Evolutionary conservation across 768 basidiomycete genomes (phyloP).

Genomic region (Kwoniella dendrophila): DNA sequence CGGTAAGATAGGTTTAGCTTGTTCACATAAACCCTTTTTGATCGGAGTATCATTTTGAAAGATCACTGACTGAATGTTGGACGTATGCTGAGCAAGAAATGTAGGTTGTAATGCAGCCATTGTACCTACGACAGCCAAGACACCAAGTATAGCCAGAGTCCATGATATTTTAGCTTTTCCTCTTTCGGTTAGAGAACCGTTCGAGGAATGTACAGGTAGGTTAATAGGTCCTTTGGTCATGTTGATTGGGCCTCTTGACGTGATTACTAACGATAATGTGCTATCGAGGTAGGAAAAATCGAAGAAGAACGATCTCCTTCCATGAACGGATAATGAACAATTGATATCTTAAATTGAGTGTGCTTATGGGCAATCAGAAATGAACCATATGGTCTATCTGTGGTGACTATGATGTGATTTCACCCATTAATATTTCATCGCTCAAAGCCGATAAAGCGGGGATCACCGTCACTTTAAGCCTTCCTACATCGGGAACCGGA

Average conservation of each 20-base stretch:
- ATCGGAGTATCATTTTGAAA: background rate
- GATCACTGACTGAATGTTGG: background rate
- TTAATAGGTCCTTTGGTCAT: constrained; percentile 29
- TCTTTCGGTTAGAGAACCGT: background rate
- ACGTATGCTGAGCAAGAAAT: constrained; percentile 4
- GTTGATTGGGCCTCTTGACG: background rate
- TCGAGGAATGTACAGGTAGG: constrained; percentile 22
- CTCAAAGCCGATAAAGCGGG: constrained; percentile 17
- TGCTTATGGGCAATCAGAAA: no score
- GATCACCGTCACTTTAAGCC: no score
- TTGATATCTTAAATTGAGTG: no score
- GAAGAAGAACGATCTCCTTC: background rate
- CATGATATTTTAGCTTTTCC: constrained; percentile 9
- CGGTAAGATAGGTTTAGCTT: constrained; percentile 30
- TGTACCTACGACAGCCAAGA: no score
- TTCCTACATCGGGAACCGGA: no score
- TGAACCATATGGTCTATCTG: no score
- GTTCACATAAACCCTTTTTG: constrained; percentile 17
- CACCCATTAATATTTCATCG: no score
- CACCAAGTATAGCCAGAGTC: constrained; percentile 22
- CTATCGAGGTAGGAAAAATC: background rate
- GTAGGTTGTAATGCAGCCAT: constrained; percentile 8
- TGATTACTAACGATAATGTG: background rate
- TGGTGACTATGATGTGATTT: no score
- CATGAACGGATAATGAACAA: background rate